phyloP scores from a whole-genome alignment of 331 rosid species.

The Arachis monticola region DNA sequence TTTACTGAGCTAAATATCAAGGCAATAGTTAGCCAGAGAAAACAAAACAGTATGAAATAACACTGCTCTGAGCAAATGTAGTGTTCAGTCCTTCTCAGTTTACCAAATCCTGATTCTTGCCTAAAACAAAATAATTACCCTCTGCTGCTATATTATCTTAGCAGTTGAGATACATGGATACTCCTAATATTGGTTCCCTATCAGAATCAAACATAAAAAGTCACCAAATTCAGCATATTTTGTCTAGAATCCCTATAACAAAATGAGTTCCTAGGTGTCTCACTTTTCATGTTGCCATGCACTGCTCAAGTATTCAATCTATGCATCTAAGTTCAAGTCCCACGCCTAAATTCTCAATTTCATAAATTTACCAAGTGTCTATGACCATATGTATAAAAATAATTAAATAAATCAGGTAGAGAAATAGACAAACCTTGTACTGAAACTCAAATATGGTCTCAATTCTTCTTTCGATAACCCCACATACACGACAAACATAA shows the following conservation, averaged over 20 bases:
- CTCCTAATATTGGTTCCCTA: no score
- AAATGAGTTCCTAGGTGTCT: constrained; percentile 2
- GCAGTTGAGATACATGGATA: no score
- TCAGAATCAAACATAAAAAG: background rate
- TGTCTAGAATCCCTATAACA: background rate
- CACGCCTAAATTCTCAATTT: constrained; percentile 20
- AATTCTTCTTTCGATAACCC: constrained; percentile 73
- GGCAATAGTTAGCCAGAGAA: no score
- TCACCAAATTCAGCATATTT: constrained; percentile 10
- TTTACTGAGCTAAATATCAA: no score
- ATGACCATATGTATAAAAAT: constrained; percentile 1
- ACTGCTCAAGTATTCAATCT: constrained; percentile 24
- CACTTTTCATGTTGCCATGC: constrained; percentile 19
- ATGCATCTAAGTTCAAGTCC: constrained; percentile 1
- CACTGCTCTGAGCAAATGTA: no score
- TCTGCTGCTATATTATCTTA: no score
- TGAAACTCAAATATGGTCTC: constrained; percentile 93
- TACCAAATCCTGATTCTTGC: no score
- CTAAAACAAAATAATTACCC: no score
- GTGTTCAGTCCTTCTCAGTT: no score
- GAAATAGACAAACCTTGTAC: constrained; percentile 66
- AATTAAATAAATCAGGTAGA: constrained; percentile 29
- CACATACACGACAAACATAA: constrained; percentile 90
- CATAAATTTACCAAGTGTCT: background rate
- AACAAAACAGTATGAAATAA: no score